Evolutionary conservation across 306 rosid genomes (phyloP).

Genomic region (Glycine latifolia): DNA sequence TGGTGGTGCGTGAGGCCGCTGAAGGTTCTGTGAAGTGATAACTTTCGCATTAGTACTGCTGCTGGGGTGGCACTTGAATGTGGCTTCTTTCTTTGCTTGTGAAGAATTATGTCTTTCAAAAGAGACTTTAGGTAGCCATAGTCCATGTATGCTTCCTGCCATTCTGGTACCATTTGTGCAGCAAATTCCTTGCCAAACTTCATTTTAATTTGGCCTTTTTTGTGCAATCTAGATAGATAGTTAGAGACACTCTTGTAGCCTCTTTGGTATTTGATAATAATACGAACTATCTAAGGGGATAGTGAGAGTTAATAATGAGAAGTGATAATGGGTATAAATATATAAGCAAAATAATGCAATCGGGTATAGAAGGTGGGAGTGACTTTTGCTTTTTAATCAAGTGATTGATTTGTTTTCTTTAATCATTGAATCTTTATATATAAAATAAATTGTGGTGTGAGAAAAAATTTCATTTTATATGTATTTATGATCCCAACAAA

Average conservation of each 20-base stretch:
- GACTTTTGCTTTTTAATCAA: no score
- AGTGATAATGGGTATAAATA: not conserved
- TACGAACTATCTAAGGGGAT: no score
- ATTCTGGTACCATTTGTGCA: conserved; percentile 78
- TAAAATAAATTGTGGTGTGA: no score
- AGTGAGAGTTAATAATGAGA: not conserved
- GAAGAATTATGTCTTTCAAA: conserved; percentile 54
- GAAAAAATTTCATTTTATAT: no score
- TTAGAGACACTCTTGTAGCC: no score
- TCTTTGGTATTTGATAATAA: not conserved
- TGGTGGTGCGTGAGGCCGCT: conserved; percentile 64
- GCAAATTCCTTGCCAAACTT: conserved; percentile 80
- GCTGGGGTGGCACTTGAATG: conserved; percentile 31
- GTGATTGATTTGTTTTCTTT: no score
- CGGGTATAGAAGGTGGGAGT: no score
- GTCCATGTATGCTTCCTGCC: conserved; percentile 81
- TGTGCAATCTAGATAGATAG: not conserved
- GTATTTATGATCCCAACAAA: no score
- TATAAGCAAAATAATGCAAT: no score
- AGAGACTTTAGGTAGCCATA: conserved; percentile 59
- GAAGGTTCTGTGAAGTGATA: conserved; percentile 69
- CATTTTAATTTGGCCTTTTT: conserved; percentile 35
- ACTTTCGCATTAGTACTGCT: conserved; percentile 51
- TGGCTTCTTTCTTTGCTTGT: conserved; percentile 41
- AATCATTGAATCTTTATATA: no score